phyloP scores from a whole-genome alignment of 306 rosid species.

The Dalbergia cultrata region DNA sequence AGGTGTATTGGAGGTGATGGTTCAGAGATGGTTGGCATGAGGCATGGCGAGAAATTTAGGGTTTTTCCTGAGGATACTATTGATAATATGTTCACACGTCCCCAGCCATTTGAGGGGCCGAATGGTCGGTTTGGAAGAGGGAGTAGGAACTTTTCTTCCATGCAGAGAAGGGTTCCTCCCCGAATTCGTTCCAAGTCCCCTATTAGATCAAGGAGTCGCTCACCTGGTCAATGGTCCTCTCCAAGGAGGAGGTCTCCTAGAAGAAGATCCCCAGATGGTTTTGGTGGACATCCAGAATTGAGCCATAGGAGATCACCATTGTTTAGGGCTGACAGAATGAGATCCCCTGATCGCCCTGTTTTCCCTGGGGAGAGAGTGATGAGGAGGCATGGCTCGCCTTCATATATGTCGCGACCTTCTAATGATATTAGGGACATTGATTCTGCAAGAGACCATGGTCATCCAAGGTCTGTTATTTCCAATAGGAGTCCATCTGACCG shows the following conservation, averaged over 20 bases:
- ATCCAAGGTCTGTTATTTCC: conserved; percentile 68
- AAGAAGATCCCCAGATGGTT: conserved; percentile 82
- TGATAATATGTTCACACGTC: conserved; percentile 63
- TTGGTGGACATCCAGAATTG: conserved; percentile 73
- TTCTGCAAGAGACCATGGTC: conserved; percentile 75
- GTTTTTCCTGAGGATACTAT: conserved; percentile 62
- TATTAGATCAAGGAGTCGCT: conserved; percentile 77
- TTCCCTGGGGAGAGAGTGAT: conserved; percentile 67
- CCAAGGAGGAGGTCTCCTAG: conserved; percentile 84
- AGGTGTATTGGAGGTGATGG: conserved; percentile 70
- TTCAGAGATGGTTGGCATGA: conserved; percentile 67
- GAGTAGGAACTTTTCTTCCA: conserved; percentile 65
- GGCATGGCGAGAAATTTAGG: conserved; percentile 71
- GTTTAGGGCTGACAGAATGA: conserved; percentile 77
- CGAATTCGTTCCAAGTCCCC: conserved; percentile 80
- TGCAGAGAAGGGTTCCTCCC: conserved; percentile 69
- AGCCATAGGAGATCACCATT: conserved; percentile 71
- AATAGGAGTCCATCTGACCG: conserved; percentile 71
- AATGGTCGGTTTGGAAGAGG: conserved; percentile 74
- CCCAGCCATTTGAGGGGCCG: conserved; percentile 68
- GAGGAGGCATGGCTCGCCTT: conserved; percentile 73
- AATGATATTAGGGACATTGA: conserved; percentile 80
- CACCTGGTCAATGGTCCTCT: conserved; percentile 82
- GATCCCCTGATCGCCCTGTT: conserved; percentile 81
- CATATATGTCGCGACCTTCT: conserved; percentile 62